Evolutionary conservation across 768 basidiomycete species (phyloP).

Genomic region (Bullera alba): DNA sequence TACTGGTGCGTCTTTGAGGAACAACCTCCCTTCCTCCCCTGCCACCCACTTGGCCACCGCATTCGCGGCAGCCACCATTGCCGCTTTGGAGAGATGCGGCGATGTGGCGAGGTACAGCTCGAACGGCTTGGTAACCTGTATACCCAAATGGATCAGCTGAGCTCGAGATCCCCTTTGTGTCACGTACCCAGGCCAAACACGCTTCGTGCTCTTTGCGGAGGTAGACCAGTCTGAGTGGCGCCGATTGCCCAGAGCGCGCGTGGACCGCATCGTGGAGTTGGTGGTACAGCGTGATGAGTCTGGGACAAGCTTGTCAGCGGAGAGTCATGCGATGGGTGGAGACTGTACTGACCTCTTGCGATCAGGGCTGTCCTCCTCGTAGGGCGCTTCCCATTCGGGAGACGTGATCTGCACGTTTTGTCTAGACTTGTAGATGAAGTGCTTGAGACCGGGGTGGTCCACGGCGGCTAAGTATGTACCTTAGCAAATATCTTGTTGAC

Average conservation of each 20-base stretch:
- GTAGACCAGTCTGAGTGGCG: constrained; percentile 77
- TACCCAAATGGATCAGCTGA: background rate
- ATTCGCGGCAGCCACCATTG: constrained; percentile 80
- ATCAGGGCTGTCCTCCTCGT: constrained; percentile 55
- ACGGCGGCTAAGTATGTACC: constrained; percentile 55
- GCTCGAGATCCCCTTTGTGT: background rate
- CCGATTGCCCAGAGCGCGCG: constrained; percentile 70
- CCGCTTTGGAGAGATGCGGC: constrained; percentile 77
- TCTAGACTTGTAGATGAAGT: constrained; percentile 91
- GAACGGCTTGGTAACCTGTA: constrained; percentile 83
- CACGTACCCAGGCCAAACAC: constrained; percentile 89
- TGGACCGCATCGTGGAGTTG: constrained; percentile 80
- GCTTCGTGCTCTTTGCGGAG: constrained; percentile 77
- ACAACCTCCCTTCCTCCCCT: constrained; percentile 73
- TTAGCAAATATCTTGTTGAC: background rate
- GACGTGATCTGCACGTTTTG: constrained; percentile 80
- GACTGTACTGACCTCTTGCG: constrained; percentile 54
- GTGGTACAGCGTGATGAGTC: constrained; percentile 81
- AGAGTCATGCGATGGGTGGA: background rate
- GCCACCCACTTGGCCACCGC: constrained; percentile 83
- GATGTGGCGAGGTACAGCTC: constrained; percentile 82
- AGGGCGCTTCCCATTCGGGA: constrained; percentile 80
- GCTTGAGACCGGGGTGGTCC: constrained; percentile 80
- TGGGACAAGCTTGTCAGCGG: constrained; percentile 37
- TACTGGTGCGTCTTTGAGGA: constrained; percentile 81